Percentiles rank a stretch among this genome's conserved stretches.
phyloP scores from a whole-genome alignment of 768 basidiomycete genomes.

The Galerina marginata region DNA sequence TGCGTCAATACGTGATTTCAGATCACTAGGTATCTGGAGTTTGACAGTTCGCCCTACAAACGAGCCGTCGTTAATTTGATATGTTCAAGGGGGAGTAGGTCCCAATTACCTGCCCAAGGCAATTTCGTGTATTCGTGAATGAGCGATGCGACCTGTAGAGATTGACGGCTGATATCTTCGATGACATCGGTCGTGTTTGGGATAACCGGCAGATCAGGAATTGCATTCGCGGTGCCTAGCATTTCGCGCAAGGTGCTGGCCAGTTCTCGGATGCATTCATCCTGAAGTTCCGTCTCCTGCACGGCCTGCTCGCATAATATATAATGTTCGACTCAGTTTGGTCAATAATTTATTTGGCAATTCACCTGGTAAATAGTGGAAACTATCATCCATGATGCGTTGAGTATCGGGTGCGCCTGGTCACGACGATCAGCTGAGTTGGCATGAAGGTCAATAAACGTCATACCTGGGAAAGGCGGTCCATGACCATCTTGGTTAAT shows the following conservation, averaged over 20 bases:
- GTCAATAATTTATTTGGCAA: not conserved
- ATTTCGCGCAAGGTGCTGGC: too few relatives aligned
- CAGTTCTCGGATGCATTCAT: not conserved
- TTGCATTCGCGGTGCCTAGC: too few relatives aligned
- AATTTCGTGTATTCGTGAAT: constrained; percentile 9
- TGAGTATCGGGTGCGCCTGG: constrained; percentile 1
- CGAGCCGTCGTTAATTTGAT: too few relatives aligned
- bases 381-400: not conserved
- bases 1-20: too few relatives aligned
- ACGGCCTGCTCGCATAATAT: not conserved
- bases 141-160: not conserved
- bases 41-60: too few relatives aligned
- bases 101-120: too few relatives aligned
- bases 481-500: too few relatives aligned
- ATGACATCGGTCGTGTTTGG: constrained; percentile 3
- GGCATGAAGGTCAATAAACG: too few relatives aligned
- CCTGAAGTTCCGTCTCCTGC: not conserved
- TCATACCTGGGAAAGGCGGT: too few relatives aligned
- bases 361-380: not conserved
- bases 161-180: constrained; percentile 4
- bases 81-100: too few relatives aligned
- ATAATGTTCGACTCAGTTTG: not conserved
- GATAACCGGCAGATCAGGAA: too few relatives aligned
- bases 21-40: too few relatives aligned
- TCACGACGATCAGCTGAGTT: not conserved